Base-by-base conservation (phyloP, 495 filamentous ascomycete species). In the Aspergillus cavernicola region DNA sequence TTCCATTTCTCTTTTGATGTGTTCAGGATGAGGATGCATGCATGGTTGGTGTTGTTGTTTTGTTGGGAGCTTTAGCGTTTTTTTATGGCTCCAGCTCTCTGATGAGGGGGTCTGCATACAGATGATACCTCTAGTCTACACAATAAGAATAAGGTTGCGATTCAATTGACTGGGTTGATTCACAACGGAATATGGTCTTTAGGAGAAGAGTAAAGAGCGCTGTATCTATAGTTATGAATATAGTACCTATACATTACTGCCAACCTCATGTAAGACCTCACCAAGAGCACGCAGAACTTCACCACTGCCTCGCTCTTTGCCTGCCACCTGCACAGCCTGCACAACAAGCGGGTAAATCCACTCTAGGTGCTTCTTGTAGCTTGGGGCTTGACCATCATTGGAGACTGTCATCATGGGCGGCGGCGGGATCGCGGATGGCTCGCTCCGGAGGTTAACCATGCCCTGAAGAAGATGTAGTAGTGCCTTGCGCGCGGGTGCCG, bases 321-420 rank as follows among this genome's bases (percentile, higher is more conserved):
- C 80, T 11, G 89, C 86, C 0, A 89, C 85, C 56, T 79, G 79
- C 0, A 88, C 72, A 5, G 85, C 88, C 47, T 79, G 78, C 11
- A 85, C 80, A 19, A 96, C 63, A n/a, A 97, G 73, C 24, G 89
- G 87, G 64, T 92, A 96, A 45, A 98, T 70, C 69, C 85, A 79
- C 50, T 87, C 79, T 19, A 97, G 69, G 72, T 97, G 93, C 66
- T 87, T 88, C 61, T 73, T 78, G n/a, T 71, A 60, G 52, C 71
- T 56, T 36, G 40, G 29, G 32, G 29, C 15, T 16, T 12, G 28
- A 15, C 43, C 6, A 11, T 12, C 13, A 33, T 19, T n/a, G 13
- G 12, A 38, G 1, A 6, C 24, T 10, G 23, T 16, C 18, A 35
- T 13, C 22, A 26, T 44, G 6, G 78, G 72, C 33, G 78, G 77